Conservation (phyloP, 2,329 filamentous ascomycete genomes). For the Stemphylium lycopersici region DNA sequence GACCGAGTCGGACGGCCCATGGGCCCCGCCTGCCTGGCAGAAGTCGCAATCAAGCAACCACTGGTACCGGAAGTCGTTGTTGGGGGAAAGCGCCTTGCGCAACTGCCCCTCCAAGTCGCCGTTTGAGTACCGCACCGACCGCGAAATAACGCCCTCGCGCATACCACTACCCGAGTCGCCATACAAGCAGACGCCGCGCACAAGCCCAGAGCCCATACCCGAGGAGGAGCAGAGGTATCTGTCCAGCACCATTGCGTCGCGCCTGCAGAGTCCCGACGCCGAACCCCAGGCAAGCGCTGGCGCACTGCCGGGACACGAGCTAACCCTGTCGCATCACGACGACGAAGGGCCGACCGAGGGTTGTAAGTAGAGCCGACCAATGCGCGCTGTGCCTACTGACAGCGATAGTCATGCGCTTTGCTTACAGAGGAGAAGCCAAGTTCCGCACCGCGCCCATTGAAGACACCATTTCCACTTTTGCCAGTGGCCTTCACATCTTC, state of each 20-base stretch:
- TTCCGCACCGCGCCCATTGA: constrained; percentile 87
- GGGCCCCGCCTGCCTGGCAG: constrained; percentile 71
- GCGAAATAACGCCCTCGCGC: constrained; percentile 60
- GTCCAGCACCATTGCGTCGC: constrained; percentile 42
- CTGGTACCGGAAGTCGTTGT: constrained; percentile 58
- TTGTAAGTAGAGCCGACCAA: constrained; percentile 37
- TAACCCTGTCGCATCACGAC: constrained; percentile 37
- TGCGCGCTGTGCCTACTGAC: constrained; percentile 28
- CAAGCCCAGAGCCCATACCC: constrained; percentile 57
- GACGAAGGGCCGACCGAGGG: constrained; percentile 38
- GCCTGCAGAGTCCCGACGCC: constrained; percentile 39
- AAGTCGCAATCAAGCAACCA: constrained; percentile 59
- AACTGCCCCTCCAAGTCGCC: constrained; percentile 61
- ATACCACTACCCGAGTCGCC: constrained; percentile 67
- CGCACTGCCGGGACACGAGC: constrained; percentile 30
- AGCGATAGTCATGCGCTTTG: constrained; percentile 79
- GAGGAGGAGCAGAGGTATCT: constrained; percentile 37
- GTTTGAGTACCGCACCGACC: constrained; percentile 63
- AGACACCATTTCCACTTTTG: constrained; percentile 68
- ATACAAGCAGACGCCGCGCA: constrained; percentile 60
- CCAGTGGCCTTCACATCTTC: constrained; percentile 63
- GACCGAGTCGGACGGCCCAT: constrained; percentile 58
- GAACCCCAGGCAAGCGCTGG: constrained; percentile 29
- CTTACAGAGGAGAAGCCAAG: constrained; percentile 84
- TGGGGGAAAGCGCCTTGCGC: constrained; percentile 46